Evolutionary conservation across 1,284 basidiomycete species (phyloP), one percentile per base, ranked within the genome.

Genomic region (Earliella scabrosa): DNA sequence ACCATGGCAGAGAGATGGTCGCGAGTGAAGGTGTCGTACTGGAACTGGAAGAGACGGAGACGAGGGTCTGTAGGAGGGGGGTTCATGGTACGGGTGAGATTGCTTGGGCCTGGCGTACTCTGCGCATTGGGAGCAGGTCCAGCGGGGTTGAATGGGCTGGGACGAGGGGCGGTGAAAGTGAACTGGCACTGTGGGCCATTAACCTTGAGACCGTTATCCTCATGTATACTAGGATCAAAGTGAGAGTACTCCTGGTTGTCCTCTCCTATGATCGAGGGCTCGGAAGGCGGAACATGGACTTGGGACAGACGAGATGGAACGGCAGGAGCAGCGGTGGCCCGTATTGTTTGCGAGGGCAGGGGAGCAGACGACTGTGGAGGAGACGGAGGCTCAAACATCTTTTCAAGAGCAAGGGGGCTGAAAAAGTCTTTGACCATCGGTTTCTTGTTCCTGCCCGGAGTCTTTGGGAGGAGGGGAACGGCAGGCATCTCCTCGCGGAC

Each of bases 21-120:
- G 34, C 93, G 85, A 2, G 95, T 97, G 68, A 91, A 94, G 0
- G 95, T 96, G 72, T 98, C 95, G 69, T 97, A 97, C 59, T 92
- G 86, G 59, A 94, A 92, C 66, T 94, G 90, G 75, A 97, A 97
- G 31, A 97, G 79, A 5, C 88, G 88, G 8, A 95, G 81, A 14
- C 86, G 87, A 4, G 90, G 85, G 66, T 92, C 90, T 20, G 86
- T 85, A 14, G 76, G 63, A 18, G 83, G 83, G 32, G 79, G 60
- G 66, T 72, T 66, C 63, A 68, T 47, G 57, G 63, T 29, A 32
- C 45, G 52, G 41, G 59, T 44, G 47, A 72, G 18, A 4, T 29
- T 27, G 20, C 29, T 29, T 24, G 75, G 77, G 31, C 76, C 80
- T 1, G 86, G 85, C 1, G 86, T 88, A 63, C 85, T 87, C 59